Base-by-base conservation (phyloP, 805 yeast species). In the Yarrowia bubula region DNA sequence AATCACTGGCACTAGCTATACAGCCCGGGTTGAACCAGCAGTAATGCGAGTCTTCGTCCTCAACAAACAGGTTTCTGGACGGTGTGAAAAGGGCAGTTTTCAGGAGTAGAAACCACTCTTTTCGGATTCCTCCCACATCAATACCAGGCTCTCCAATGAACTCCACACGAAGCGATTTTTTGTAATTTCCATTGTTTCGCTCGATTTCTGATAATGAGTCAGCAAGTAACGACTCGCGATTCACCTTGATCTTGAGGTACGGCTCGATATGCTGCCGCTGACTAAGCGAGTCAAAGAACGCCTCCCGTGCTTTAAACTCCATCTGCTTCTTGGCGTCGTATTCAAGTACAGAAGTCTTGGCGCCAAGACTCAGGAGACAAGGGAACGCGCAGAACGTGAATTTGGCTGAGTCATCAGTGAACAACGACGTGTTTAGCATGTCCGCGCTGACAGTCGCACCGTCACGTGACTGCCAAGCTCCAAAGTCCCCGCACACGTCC, bases 41-140 rank as follows among this genome's bases (percentile, higher is more conserved):
- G 42, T 81, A 79, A 58, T 84, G 80, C 9, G 96, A 88, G 67
- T 86, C 91, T 18, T 86, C 89, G 47, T 86, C 83, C 69, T 84
- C 83, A 8, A 77, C 72, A 67, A 95, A 86, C 74, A 92, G 79
- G 0, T 90, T 91, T 37, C 85, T 83, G 53, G 79, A 78, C 1
- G 92, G 88, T 70, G 82, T 83, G 72, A 92, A 89, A 1, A 93
- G 74, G 31, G 87, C 87, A 66, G 83, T 83, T 1, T 89, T 86
- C 43, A 95, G 77, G 43, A 92, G 75, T 55, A 85, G 78, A 74
- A 95, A 92, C 99, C 99, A 93, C 72, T 93, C 99, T 72, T 92
- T 92, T 70, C 88, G 85, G 66, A 93, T 80, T 0, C 99, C 99
- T 1, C 99, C 98, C 0, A 92, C 98, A 77, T 93, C 99, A 22